phyloP scores from a whole-genome alignment of 352 stramenopile species.

The Globisporangium ultimum region DNA sequence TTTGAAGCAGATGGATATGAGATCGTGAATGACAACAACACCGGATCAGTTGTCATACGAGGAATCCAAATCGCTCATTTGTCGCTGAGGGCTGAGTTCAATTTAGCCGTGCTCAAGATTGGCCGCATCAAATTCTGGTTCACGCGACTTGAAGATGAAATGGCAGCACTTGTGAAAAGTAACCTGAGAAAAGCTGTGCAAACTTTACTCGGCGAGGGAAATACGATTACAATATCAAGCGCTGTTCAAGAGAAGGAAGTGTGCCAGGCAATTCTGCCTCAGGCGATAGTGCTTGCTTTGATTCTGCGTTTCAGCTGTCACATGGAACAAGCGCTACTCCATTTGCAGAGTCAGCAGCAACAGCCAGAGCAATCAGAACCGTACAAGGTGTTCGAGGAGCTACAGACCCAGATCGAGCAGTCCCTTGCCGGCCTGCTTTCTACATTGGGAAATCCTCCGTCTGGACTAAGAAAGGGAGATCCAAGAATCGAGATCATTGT shows the following conservation, averaged over 20 bases:
- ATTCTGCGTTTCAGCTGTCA: constrained; percentile 12
- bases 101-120: constrained; percentile 55
- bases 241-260: neutral
- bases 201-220: constrained; percentile 11
- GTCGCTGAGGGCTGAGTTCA: constrained; percentile 16
- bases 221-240: neutral
- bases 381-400: constrained; percentile 4
- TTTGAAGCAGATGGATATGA: too few species aligned
- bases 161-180: constrained; percentile 33
- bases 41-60: constrained; percentile 7
- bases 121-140: constrained; percentile 68
- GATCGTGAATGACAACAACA: neutral
- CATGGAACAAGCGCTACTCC: constrained; percentile 5
- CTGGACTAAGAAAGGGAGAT: neutral
- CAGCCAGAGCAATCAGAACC: neutral
- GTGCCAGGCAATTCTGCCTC: constrained; percentile 12
- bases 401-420: neutral
- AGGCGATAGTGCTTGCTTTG: constrained; percentile 8
- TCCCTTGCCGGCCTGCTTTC: neutral
- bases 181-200: constrained; percentile 32
- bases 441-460: neutral
- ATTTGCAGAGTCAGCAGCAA: neutral
- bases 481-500: constrained; percentile 27
- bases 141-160: constrained; percentile 55
- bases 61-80: constrained; percentile 2